Evolutionary conservation across 805 yeast species (phyloP).

Genomic region (Metschnikowia matae): DNA sequence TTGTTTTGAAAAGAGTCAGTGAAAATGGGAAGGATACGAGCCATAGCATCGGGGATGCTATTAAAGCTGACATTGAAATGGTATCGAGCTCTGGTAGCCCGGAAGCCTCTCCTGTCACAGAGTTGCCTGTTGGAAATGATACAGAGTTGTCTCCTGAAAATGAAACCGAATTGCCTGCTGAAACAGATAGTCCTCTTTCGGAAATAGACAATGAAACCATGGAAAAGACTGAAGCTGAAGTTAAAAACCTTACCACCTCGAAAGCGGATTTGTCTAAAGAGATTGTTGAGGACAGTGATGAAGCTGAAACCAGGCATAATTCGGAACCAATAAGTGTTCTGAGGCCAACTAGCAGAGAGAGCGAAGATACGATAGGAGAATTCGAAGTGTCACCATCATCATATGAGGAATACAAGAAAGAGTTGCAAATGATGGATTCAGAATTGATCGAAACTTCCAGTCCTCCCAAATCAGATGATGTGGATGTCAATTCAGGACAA

Average conservation of each 20-base stretch:
- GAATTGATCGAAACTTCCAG: constrained; percentile 7
- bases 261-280: neutral
- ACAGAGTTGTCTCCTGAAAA: neutral
- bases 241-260: neutral
- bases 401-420: constrained; percentile 14
- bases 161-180: neutral
- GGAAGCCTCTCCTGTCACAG: neutral
- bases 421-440: constrained; percentile 10
- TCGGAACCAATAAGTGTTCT: neutral
- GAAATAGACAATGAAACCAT: neutral
- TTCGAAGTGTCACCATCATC: constrained; percentile 13
- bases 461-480: neutral
- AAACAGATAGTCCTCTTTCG: neutral
- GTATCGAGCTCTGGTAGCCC: neutral
- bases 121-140: neutral
- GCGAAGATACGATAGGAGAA: neutral
- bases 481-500: neutral
- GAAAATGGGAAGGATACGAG: neutral
- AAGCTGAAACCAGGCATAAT: neutral
- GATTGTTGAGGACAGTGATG: neutral
- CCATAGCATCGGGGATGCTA: neutral
- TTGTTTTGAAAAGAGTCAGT: neutral
- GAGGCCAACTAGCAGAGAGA: neutral
- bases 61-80: neutral
- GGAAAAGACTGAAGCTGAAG: neutral